Conservation (phyloP, 2,329 filamentous ascomycete genomes). For the Ciborinia camelliae region DNA sequence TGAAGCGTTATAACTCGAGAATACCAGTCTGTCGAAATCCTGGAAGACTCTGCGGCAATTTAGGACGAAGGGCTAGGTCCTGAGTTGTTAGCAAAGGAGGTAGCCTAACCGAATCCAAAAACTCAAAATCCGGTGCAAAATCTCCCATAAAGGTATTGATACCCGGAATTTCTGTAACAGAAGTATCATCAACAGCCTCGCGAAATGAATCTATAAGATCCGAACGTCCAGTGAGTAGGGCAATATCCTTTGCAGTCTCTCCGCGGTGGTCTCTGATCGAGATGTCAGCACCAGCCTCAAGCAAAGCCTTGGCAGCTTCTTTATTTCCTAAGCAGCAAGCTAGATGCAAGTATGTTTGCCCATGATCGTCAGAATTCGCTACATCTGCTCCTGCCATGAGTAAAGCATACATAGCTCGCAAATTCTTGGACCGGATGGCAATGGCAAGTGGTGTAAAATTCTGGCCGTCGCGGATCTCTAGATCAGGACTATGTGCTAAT, state of each 20-base stretch:
- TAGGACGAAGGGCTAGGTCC: background rate
- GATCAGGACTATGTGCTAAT: background rate
- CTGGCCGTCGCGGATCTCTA: background rate
- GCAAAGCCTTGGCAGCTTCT: background rate
- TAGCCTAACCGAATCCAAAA: background rate
- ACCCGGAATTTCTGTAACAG: no score
- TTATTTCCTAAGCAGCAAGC: background rate
- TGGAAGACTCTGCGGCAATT: background rate
- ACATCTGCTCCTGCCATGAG: background rate
- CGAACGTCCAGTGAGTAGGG: background rate
- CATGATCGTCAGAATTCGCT: no score
- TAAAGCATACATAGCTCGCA: background rate
- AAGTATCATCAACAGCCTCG: accelerated
- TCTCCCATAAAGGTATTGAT: background rate
- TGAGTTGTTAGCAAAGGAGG: background rate
- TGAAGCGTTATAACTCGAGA: no score
- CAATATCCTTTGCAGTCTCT: background rate
- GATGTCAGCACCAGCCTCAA: background rate
- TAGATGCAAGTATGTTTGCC: background rate
- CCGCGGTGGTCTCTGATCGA: background rate
- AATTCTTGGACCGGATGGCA: background rate
- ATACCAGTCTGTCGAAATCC: no score
- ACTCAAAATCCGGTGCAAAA: background rate
- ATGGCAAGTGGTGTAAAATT: background rate
- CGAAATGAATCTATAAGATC: background rate